A percentile compares a stretch with the other conserved stretches of the same genome.
Conservation (phyloP, 768 basidiomycete genomes). For the Podaxis sp. region DNA sequence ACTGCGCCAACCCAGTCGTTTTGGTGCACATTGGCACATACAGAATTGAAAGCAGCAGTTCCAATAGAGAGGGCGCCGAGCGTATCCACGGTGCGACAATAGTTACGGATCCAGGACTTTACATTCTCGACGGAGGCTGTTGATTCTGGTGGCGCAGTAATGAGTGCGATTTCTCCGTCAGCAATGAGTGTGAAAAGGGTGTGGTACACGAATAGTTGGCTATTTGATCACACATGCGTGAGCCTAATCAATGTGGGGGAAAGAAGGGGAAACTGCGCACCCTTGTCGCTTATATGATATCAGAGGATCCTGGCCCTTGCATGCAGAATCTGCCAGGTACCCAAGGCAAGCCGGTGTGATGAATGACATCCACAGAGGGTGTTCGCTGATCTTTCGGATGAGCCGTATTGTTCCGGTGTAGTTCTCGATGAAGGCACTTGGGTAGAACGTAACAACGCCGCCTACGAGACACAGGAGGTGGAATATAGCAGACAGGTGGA, state of each 20-base stretch:
- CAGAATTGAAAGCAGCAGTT: conserved; percentile 33
- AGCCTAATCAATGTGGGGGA: background rate
- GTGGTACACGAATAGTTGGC: conserved; percentile 35
- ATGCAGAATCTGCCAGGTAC: conserved; percentile 35
- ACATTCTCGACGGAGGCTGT: conserved; percentile 15
- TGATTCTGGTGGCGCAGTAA: conserved; percentile 42
- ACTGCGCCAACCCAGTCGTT: conserved; percentile 32
- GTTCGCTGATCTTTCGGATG: conserved; percentile 48
- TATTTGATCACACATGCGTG: conserved; percentile 16
- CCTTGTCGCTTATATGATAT: conserved; percentile 36
- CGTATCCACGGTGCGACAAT: conserved; percentile 27
- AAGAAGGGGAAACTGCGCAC: background rate
- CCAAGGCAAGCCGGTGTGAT: conserved; percentile 63
- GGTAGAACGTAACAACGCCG: conserved; percentile 69
- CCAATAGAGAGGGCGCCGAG: conserved; percentile 41
- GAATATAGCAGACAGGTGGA: background rate
- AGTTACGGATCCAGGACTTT: conserved; percentile 35
- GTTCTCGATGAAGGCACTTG: conserved; percentile 52
- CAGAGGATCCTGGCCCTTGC: conserved; percentile 35
- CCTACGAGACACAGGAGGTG: conserved; percentile 33
- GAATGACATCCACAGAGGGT: conserved; percentile 68
- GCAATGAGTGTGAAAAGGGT: conserved; percentile 46
- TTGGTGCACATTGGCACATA: conserved; percentile 27
- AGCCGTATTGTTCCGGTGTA: conserved; percentile 41
- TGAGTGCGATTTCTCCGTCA: conserved; percentile 50